These are phyloP conservation scores for Teunomyces funiuensis DNA, from an alignment of 805 yeast species.

Conservation along the genomic window DNA sequence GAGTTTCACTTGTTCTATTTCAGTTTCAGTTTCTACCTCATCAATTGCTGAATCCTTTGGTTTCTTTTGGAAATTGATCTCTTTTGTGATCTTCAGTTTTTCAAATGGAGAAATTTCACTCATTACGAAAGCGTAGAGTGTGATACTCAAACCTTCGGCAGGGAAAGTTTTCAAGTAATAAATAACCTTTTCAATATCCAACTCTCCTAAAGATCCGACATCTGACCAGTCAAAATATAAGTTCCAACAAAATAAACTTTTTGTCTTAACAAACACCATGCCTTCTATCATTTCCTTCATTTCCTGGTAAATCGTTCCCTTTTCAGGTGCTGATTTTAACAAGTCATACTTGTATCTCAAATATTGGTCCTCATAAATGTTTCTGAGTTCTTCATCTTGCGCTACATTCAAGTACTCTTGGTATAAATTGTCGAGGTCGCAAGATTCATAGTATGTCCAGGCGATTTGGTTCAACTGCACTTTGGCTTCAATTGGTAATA, in stretches of 20 bases:
- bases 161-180: slow-evolving; percentile 58
- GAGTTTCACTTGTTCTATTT: slow-evolving; percentile 2
- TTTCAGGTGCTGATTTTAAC: slow-evolving; percentile 57
- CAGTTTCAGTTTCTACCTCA: slow-evolving; percentile 14
- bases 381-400: slow-evolving; percentile 62
- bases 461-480: slow-evolving; percentile 36
- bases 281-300: slow-evolving; percentile 63
- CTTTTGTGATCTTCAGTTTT: slow-evolving; percentile 18
- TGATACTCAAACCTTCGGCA: slow-evolving; percentile 58
- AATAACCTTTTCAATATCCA: slow-evolving; percentile 48
- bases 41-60: slow-evolving; percentile 16
- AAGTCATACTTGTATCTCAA: slow-evolving; percentile 57
- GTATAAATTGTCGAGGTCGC: slow-evolving; percentile 56
- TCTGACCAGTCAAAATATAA: slow-evolving; percentile 75
- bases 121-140: slow-evolving; percentile 59
- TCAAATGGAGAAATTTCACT: slow-evolving; percentile 71
- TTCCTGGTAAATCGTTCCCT: slow-evolving; percentile 31
- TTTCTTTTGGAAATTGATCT: slow-evolving; percentile 15
- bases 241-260: slow-evolving; percentile 68
- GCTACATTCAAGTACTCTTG: slow-evolving; percentile 53
- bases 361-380: slow-evolving; percentile 56
- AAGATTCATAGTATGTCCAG: slow-evolving; percentile 50
- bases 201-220: slow-evolving; percentile 44
- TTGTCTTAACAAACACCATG: slow-evolving; percentile 66
- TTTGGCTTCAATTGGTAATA: slow-evolving; percentile 41